Conservation (phyloP, 768 basidiomycete species). For the Mycena polygramma region DNA sequence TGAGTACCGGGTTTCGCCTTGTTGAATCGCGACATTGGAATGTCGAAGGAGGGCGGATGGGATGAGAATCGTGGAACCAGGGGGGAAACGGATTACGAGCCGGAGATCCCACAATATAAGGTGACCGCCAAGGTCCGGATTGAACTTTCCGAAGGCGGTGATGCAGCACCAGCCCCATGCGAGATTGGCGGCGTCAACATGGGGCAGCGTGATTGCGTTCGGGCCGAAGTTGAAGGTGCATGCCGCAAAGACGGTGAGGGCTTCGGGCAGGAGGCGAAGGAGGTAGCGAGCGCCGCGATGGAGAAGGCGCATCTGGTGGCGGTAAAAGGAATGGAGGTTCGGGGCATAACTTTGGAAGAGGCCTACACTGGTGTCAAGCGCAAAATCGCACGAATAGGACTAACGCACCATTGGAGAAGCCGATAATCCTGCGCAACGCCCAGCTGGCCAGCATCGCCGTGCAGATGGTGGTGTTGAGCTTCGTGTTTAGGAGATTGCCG, state of each 20-base stretch:
- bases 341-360: neutral
- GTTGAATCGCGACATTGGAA: conserved; percentile 12
- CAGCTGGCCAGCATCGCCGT: neutral
- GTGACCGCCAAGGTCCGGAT: neutral
- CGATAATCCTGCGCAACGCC: neutral
- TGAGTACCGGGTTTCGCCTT: conserved; percentile 3
- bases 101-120: neutral
- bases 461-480: neutral
- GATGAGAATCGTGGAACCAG: conserved; percentile 11
- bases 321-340: neutral
- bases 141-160: conserved; percentile 6
- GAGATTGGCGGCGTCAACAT: conserved; percentile 5
- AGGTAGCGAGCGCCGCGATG: neutral
- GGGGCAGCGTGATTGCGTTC: neutral
- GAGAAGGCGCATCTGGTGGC: neutral
- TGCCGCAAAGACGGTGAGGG: neutral
- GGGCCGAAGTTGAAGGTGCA: conserved; percentile 17
- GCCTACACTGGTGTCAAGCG: neutral
- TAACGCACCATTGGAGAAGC: neutral
- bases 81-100: neutral
- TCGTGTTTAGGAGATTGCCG: neutral
- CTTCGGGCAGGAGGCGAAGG: neutral
- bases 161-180: conserved; percentile 24
- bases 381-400: neutral
- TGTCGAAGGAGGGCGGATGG: conserved; percentile 16